Percentiles rank a stretch among this genome's conserved stretches.
These are phyloP conservation scores for Nigrograna mackinnonii DNA, from an alignment of 2,329 filamentous ascomycete genomes.

Conservation along the genomic window DNA sequence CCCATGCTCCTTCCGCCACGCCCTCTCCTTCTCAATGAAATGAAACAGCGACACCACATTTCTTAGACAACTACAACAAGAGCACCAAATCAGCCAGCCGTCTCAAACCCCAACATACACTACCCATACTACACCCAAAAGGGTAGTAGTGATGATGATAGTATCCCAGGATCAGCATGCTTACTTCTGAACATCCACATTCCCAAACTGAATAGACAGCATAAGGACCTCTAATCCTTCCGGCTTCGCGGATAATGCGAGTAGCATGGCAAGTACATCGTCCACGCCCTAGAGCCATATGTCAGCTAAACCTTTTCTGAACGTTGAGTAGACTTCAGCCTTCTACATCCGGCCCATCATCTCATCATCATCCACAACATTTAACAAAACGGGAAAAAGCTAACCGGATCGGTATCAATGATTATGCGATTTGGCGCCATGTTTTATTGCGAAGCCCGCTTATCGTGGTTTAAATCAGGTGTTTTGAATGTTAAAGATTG, in stretches of 20 bases:
- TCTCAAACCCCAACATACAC: too few relatives aligned
- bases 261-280: slow-evolving; percentile 84
- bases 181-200: slow-evolving; percentile 83
- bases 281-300: slow-evolving; percentile 71
- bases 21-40: slow-evolving; percentile 84
- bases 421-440: slow-evolving; percentile 69
- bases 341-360: too few relatives aligned
- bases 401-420: slow-evolving; percentile 92
- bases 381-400: slow-evolving; percentile 9
- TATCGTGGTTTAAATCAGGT: too few relatives aligned
- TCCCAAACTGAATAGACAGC: slow-evolving; percentile 91
- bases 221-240: slow-evolving; percentile 86
- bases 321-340: too few relatives aligned
- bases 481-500: too few relatives aligned
- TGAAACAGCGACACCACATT: slow-evolving; percentile 93
- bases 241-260: slow-evolving; percentile 78
- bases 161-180: slow-evolving; percentile 13
- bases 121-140: background rate
- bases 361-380: background rate
- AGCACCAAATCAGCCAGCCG: background rate
- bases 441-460: too few relatives aligned
- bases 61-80: slow-evolving; percentile 69
- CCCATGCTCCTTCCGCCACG: slow-evolving; percentile 76
- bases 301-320: too few relatives aligned
- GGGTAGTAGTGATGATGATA: slow-evolving; percentile 1